Evolutionary conservation across 768 basidiomycete genomes (phyloP), one percentile per base, ranked within the genome.

Genomic region (Termitomyces sp.): DNA sequence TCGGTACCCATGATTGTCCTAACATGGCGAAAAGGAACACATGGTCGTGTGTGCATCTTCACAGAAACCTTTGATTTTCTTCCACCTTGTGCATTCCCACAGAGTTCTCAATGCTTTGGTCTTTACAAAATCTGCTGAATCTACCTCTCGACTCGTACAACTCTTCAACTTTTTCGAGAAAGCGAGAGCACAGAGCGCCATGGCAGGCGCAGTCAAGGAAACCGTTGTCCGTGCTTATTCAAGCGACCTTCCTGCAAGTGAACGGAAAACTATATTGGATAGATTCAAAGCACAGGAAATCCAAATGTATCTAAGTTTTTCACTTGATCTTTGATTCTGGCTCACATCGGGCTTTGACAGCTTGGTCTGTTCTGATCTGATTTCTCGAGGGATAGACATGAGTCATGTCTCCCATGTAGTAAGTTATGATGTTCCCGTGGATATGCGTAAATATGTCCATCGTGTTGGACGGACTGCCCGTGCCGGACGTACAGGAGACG

Each of bases 381-480:
- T 98, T 59, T 92, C 96, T 3, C 87, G 97, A 58, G 97, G 97
- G 12, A 94, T 98, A 60, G 96, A 98, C 67, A 91, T 99, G 58
- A 90, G 87, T 58, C 86, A 93, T 63, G 93, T 98, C 36, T 84
- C 87, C 3, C 91, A 97, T 71, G 96, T 99, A 33, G 84, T 99
- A 49, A 95, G 89, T 67, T 98, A 99, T 70, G 97, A 99, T 69
- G 87, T 85, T 2, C 95, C 97, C 9, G 82, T 97, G n/a, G 97
- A 98, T 70, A 95, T 98, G 84, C 83, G 93, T 53, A 98, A 98
- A 71, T 99, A 99, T 68, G 92, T 99, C 12, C 97, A 99, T 72
- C 88, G 97, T 55, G 96, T 95, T 9, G 97, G 97, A 22, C 82
- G 97, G 46, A 98, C 97, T 6, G 97, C 97, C 3, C 83, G 97